These are phyloP conservation scores for Penicillium cosmopolitanum DNA, from an alignment of 495 filamentous ascomycete genomes.

Conservation along the genomic window DNA sequence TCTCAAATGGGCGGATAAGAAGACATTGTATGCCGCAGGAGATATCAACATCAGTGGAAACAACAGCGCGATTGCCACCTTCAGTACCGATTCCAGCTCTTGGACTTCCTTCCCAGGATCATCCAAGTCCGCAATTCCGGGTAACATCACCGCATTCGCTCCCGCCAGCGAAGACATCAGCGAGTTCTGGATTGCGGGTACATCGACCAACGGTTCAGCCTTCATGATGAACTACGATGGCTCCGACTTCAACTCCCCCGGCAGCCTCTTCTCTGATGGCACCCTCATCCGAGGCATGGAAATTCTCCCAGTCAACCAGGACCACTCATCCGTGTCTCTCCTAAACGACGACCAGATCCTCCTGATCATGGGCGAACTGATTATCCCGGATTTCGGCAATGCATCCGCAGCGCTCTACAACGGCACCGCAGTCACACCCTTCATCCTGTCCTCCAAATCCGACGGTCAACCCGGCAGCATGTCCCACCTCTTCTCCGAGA, in stretches of 20 bases:
- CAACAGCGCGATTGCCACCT: conserved; percentile 70
- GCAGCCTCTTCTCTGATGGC: conserved; percentile 59
- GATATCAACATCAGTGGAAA: conserved; percentile 70
- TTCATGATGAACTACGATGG: conserved; percentile 81
- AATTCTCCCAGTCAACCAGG: conserved; percentile 67
- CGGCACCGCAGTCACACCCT: conserved; percentile 75
- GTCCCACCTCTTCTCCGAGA: conserved; percentile 76
- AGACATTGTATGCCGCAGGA: conserved; percentile 74
- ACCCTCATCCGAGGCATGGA: conserved; percentile 79
- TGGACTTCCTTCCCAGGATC: conserved; percentile 73
- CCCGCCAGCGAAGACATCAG: conserved; percentile 67
- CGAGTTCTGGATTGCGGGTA: conserved; percentile 80
- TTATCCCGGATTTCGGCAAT: conserved; percentile 74
- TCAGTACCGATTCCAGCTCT: conserved; percentile 60
- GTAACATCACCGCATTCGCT: conserved; percentile 75
- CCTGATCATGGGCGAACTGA: conserved; percentile 80
- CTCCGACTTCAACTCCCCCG: conserved; percentile 59
- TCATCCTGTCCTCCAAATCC: conserved; percentile 71
- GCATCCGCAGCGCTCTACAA: conserved; percentile 89
- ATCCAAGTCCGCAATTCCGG: conserved; percentile 63
- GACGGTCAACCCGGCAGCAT: conserved; percentile 70
- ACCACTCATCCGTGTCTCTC: conserved; percentile 67
- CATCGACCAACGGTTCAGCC: conserved; percentile 63
- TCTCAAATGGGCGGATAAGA: conserved; percentile 74
- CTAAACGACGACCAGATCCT: conserved; percentile 69